Evolutionary conservation across 805 yeast species (phyloP).

Genomic region (Sungouiella blattae): DNA sequence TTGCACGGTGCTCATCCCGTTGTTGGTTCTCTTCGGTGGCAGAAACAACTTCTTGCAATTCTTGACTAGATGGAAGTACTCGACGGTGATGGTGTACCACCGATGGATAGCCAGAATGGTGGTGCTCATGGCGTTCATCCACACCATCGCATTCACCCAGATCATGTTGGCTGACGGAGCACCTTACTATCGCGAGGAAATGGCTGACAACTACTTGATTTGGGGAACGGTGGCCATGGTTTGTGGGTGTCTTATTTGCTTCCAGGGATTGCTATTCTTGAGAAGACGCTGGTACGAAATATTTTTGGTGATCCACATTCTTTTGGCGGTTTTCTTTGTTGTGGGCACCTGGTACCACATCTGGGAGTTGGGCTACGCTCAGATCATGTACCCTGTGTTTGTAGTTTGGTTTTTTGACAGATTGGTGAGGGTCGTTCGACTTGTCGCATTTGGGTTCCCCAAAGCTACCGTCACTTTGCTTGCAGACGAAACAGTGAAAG

Average conservation of each 20-base stretch:
- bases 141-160: slow-evolving; percentile 5
- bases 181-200: slow-evolving; percentile 3
- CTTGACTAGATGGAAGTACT: slow-evolving; percentile 15
- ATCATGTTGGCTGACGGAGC: slow-evolving; percentile 3
- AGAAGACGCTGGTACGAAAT: slow-evolving; percentile 22
- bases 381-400: slow-evolving; percentile 45
- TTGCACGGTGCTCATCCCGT: slow-evolving; percentile 9
- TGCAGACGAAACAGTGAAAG: slow-evolving; percentile 45
- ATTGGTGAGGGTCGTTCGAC: slow-evolving; percentile 27
- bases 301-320: slow-evolving; percentile 21
- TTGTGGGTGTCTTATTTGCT: slow-evolving; percentile 10
- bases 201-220: slow-evolving; percentile 6
- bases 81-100: slow-evolving; percentile 12
- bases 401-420: slow-evolving; percentile 61
- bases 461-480: slow-evolving; percentile 30
- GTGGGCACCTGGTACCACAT: slow-evolving; percentile 19
- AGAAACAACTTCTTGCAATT: slow-evolving; percentile 16
- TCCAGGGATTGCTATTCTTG: slow-evolving; percentile 16
- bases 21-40: slow-evolving; percentile 15
- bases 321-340: slow-evolving; percentile 19
- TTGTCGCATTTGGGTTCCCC: slow-evolving; percentile 33
- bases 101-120: slow-evolving; percentile 14
- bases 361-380: slow-evolving; percentile 17
- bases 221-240: slow-evolving; percentile 12
- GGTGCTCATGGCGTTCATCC: slow-evolving; percentile 13